Evolutionary conservation across 1,284 basidiomycete genomes (phyloP), one percentile per base, ranked within the genome.

Genomic region (Cryptococcus jaspeensis): DNA sequence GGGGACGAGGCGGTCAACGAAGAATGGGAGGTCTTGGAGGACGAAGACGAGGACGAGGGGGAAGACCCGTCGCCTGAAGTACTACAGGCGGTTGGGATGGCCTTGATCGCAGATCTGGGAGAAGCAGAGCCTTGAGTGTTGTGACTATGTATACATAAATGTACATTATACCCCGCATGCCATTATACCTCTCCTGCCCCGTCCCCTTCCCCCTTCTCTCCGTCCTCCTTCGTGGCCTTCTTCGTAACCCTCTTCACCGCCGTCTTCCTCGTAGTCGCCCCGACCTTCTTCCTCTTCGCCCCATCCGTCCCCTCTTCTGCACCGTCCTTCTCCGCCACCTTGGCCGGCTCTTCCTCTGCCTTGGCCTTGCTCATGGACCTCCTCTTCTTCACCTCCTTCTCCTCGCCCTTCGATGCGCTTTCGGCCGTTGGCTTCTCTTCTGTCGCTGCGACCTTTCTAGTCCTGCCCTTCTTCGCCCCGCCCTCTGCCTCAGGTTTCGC

Each of bases 91-190:
- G 54, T 64, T 5, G 60, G 60, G 13, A 18, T 28, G 44, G 63
- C 63, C 25, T 38, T 61, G n/a, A 55, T 43, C 16, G 63, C 63
- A 9, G 63, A 65, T 53, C 52, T 65, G 2, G 63, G 43, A 6
- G 50, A 54, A 35, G 54, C 50, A n/a, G 22, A 52, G 20, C 46
- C 23, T 37, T 35, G 44, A 16, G 20, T 45, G 23, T 49, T 49
- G 49, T 50, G n/a, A 28, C 16, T 22, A 4, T 16, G n/a, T 37
- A 35, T 39, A 43, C 22, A 47, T 56, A 5, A 32, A 32, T 32
- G 28, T 32, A 32, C 28, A 32, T 32, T 32, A 32, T 32, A 49
- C 47, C 47, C 37, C 28, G 53, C 53, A 55, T 48, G 22, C 15
- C 11, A 23, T 54, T 47, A 39, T 12, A n/a, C 39, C 32, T 28